Base-by-base conservation (phyloP, 768 basidiomycete species). In the Leucocoprinus leucothites region DNA sequence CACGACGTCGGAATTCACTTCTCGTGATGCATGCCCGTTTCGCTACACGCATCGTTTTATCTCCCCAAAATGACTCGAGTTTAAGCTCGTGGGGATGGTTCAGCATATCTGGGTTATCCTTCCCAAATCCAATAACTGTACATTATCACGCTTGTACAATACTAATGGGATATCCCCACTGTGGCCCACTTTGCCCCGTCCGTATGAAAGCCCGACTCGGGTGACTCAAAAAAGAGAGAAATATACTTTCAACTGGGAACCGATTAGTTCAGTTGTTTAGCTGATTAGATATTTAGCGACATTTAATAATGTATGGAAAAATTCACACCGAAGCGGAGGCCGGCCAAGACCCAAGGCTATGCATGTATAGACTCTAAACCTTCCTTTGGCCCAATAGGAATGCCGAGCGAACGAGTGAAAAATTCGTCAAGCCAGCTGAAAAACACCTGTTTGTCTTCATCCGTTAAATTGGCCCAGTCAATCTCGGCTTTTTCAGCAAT, bases 361-460 rank as follows among this genome's bases (percentile, higher is more conserved):
- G 31, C 31, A 34, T 34, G 31, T 34, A 34, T 34, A 13, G 13
- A 5, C 31, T 13, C 13, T 34, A 13, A 34, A 26, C 31, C 52
- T 38, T 53, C 57, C 43, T 38, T 21, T 25, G 60, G 49, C 40
- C 43, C 58, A n/a, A 49, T 56, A 31, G 52, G 24, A 26, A 59
- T 57, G 51, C 58, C 57, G 43, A 53, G 52, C 47, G 71, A 72
- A 31, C 76, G 74, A 14, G 80, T 76, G 62, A 92, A 92, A 69
- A 85, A 91, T 62, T 91, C 89, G 64, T 92, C 89, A 19, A 92
- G 73, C 89, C 89, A 91, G 57, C 69, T 69, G 67, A 91, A 92
- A 64, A 92, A 87, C 22, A 73, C 80, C 26, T 81, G 71, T 64
- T 89, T 91, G 63, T 92, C 88, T 64, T 85, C 77, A 19, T 65